Percentiles rank a stretch among this genome's conserved stretches.
Conservation (phyloP, 2,329 filamentous ascomycete genomes). For the Dichotomopilus funicola region DNA sequence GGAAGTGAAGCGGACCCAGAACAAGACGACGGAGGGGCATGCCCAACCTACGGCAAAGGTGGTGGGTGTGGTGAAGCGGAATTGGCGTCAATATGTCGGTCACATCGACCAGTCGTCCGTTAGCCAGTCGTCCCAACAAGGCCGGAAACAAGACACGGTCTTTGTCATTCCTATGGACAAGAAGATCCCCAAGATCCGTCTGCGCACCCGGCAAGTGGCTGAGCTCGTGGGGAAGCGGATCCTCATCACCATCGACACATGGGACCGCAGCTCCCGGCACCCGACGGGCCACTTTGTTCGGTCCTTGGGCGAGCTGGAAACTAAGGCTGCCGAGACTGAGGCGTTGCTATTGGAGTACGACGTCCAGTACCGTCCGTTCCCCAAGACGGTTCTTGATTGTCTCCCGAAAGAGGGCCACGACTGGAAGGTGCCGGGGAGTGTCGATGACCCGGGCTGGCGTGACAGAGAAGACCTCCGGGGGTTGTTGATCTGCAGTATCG, state of each 20-base stretch:
- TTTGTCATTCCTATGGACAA: constrained; percentile 98
- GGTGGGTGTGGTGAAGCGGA: constrained; percentile 86
- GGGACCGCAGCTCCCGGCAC: constrained; percentile 89
- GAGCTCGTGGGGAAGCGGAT: constrained; percentile 88
- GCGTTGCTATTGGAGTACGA: constrained; percentile 91
- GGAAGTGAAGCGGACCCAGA: constrained; percentile 80
- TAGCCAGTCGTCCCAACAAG: constrained; percentile 64
- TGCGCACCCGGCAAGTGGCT: constrained; percentile 82
- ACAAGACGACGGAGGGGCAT: constrained; percentile 65
- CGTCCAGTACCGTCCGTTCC: constrained; percentile 95
- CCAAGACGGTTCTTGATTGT: constrained; percentile 91
- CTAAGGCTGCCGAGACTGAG: constrained; percentile 95
- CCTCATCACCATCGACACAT: constrained; percentile 87
- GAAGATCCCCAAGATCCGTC: constrained; percentile 89
- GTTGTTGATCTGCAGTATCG: constrained; percentile 92
- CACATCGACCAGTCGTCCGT: constrained; percentile 87
- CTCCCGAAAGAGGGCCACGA: constrained; percentile 84
- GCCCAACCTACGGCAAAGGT: constrained; percentile 88
- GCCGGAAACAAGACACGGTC: constrained; percentile 81
- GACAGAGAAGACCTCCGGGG: constrained; percentile 77
- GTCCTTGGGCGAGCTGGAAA: constrained; percentile 87
- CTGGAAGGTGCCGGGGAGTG: constrained; percentile 81
- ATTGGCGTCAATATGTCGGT: constrained; percentile 97
- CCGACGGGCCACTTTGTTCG: constrained; percentile 91
- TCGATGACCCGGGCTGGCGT: constrained; percentile 78